A percentile compares a stretch with the other conserved stretches of the same genome.
phyloP scores from a whole-genome alignment of 306 rosid genomes.

The Styphnolobium japonicum region DNA sequence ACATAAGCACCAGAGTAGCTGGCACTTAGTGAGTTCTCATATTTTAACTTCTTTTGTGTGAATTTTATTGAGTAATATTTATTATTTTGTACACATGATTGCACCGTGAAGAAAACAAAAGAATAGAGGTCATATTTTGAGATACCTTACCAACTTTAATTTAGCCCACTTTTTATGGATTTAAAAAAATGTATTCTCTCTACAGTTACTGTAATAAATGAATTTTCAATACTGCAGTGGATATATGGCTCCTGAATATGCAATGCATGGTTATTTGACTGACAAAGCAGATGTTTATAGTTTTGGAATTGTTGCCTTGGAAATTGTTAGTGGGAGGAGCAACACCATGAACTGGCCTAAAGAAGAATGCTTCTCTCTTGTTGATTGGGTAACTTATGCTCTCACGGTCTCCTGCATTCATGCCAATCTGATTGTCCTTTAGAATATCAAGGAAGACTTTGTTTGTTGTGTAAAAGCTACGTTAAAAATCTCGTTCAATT shows the following conservation, averaged over 20 bases:
- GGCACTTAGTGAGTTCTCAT: slow-evolving; percentile 60
- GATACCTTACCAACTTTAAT: neutral
- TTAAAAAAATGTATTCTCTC: neutral
- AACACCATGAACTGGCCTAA: slow-evolving; percentile 45
- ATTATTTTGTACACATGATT: neutral
- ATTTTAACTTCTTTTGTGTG: neutral
- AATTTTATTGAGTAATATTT: neutral
- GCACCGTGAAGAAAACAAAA: neutral
- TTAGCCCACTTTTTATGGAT: neutral
- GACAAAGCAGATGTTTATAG: slow-evolving; percentile 87
- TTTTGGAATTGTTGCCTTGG: slow-evolving; percentile 70
- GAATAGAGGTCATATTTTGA: neutral
- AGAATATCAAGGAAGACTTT: neutral
- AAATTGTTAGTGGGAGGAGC: slow-evolving; percentile 64
- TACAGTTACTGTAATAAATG: neutral
- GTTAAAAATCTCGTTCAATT: neutral
- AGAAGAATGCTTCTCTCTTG: slow-evolving; percentile 46
- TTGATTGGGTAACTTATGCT: slow-evolving; percentile 49
- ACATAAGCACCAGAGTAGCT: slow-evolving; percentile 64
- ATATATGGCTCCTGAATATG: slow-evolving; percentile 63
- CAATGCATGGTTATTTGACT: slow-evolving; percentile 69
- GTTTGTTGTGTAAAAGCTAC: neutral
- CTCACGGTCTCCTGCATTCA: neutral
- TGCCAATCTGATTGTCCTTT: neutral
- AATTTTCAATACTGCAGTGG: slow-evolving; percentile 33